Evolutionary conservation across 2,329 filamentous ascomycete genomes (phyloP), one percentile per base, ranked within the genome.

Genomic region (Torrubiella hemipterigena): DNA sequence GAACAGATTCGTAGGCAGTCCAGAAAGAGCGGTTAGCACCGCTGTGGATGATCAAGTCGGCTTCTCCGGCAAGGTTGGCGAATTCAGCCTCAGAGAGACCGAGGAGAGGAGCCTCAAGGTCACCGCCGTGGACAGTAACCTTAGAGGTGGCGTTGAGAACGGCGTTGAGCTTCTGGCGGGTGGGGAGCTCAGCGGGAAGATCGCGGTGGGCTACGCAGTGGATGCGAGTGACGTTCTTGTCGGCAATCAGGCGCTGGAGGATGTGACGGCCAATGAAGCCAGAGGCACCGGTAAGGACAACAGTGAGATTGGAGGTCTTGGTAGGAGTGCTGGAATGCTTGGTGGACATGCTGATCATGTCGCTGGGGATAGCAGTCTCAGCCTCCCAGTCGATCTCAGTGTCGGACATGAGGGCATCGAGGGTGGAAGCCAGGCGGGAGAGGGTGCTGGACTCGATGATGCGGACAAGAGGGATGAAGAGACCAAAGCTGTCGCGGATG

Each of bases 1-100:
- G 31, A 0, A 60, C 36, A 2, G 41, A 35, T 1, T 34, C 21
- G 38, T 57, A 61, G 4, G 34, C 35, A 33, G 59, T 50, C 33
- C 45, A 35, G 41, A 43, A 55, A 7, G 39, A 52, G 9, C 43
- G 43, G 27, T 55, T 49, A 7, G 58, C 59, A 6, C 58, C 61
- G 20, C 50, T 52, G 42, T 67, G 73, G 17, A 81, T 63, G 30
- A 78, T 63, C 4, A 63, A 42, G 38, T 65, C 54, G 2, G 48
- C 53, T 4, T 41, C 27, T 4, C 28, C 17, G n/a, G 45, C 44
- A 3, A 69, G 39, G 2, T 17, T 17, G 3, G 30, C 12, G 12
- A 49, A 43, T 6, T 50, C 46, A 2, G 38, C 18, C 15, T 52
- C 35, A 2, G 41, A 41, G 3, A 70, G 49, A 1, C 64, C 63